Evolutionary conservation across 345 rosid species (phyloP).

Genomic region (Fremontodendron californicum): DNA sequence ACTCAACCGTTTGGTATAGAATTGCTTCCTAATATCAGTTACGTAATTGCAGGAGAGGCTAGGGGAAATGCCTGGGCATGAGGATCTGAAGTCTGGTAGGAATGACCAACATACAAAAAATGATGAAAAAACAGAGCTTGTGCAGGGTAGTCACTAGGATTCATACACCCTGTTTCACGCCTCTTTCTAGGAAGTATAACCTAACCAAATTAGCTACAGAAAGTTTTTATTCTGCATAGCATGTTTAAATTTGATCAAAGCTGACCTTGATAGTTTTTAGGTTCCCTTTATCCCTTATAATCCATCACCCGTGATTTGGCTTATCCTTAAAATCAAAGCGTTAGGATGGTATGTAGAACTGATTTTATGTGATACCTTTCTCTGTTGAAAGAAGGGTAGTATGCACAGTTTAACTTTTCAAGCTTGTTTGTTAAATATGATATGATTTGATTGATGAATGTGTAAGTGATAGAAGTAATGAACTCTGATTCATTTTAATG

Average conservation of each 20-base stretch:
- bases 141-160: conserved; percentile 32
- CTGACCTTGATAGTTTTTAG: too few relatives aligned
- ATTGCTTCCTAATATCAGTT: not conserved
- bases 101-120: conserved; percentile 38
- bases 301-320: conserved; percentile 1
- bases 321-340: conserved; percentile 16
- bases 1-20: too few relatives aligned
- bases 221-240: conserved; percentile 33
- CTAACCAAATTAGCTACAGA: conserved; percentile 42
- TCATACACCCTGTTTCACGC: conserved; percentile 8
- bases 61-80: too few relatives aligned
- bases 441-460: not conserved
- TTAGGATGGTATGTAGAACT: too few relatives aligned
- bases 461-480: not conserved
- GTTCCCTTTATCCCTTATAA: conserved; percentile 11
- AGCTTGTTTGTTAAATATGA: conserved; percentile 3
- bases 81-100: too few relatives aligned
- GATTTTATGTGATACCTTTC: too few relatives aligned
- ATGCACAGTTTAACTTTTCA: not conserved
- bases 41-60: too few relatives aligned
- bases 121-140: conserved; percentile 33
- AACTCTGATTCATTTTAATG: not conserved
- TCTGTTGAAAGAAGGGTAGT: conserved; percentile 22
- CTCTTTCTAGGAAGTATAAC: conserved; percentile 23
- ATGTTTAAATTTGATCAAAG: conserved; percentile 24